Percentiles rank a stretch among this genome's conserved stretches.
Evolutionary conservation across 164 flowering plant species (phyloP).

Genomic region (Stephania cephalantha): DNA sequence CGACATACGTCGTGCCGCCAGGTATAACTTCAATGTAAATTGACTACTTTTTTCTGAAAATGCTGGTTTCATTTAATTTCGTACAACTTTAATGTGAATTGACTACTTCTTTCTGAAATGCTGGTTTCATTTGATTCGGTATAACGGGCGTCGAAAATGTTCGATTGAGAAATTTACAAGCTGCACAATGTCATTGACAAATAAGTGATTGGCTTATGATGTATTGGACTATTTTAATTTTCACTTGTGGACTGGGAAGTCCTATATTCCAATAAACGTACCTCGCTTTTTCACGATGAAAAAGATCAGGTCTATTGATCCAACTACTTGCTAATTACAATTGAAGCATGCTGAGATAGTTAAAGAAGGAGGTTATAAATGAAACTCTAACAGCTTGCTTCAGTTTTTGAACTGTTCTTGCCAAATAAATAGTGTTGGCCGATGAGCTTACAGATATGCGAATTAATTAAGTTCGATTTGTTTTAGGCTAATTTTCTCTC

Average conservation of each 20-base stretch:
- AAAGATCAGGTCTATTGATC: too few relatives aligned
- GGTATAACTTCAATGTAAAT: conserved; percentile 19
- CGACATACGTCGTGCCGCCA: conserved; percentile 2
- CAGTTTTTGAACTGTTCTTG: background rate
- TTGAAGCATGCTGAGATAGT: too few relatives aligned
- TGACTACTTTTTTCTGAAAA: background rate
- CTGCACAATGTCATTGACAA: too few relatives aligned
- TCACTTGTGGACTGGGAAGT: too few relatives aligned
- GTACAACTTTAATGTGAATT: conserved; percentile 13
- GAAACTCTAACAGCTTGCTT: background rate
- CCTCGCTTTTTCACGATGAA: too few relatives aligned
- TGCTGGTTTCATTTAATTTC: background rate
- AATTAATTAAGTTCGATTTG: background rate
- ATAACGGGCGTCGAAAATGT: background rate
- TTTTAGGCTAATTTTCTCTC: background rate
- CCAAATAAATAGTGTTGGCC: background rate
- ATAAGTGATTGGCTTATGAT: too few relatives aligned
- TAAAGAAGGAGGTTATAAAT: too few relatives aligned
- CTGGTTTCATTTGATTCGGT: conserved; percentile 14
- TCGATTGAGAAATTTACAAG: too few relatives aligned
- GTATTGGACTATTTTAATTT: too few relatives aligned
- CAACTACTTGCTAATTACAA: too few relatives aligned
- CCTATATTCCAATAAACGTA: too few relatives aligned
- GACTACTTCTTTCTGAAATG: background rate
- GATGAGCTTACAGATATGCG: background rate